phyloP scores from a whole-genome alignment of 2,329 filamentous ascomycete species.

The Cytospora mali region DNA sequence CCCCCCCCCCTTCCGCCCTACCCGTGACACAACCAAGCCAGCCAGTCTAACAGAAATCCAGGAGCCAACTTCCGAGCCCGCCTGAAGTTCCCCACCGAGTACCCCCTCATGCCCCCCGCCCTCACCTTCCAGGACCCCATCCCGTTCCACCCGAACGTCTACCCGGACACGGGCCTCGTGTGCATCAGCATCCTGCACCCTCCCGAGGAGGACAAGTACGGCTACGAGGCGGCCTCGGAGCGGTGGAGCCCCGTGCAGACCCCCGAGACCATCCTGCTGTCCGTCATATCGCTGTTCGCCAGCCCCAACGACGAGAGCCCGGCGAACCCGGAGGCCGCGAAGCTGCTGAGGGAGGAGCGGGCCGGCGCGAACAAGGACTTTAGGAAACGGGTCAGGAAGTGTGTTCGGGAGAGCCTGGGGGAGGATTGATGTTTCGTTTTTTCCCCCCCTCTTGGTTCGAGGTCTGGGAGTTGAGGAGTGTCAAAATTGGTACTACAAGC shows the following conservation, averaged over 20 bases:
- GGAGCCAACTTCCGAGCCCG: constrained; percentile 90
- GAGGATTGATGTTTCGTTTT: constrained; percentile 58
- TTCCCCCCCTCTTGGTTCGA: too few species aligned
- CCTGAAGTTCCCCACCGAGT: constrained; percentile 80
- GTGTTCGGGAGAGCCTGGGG: constrained; percentile 79
- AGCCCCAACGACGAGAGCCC: constrained; percentile 95
- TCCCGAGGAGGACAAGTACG: constrained; percentile 89
- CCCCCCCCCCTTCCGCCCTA: not conserved
- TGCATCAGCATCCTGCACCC: constrained; percentile 98
- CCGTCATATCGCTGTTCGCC: constrained; percentile 88
- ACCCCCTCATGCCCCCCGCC: constrained; percentile 84
- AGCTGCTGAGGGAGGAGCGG: constrained; percentile 79
- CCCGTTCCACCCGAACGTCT: constrained; percentile 93
- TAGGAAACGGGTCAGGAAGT: constrained; percentile 73
- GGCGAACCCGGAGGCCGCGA: constrained; percentile 91
- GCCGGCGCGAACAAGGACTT: constrained; percentile 69
- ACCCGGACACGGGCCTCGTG: constrained; percentile 74
- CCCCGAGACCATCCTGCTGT: constrained; percentile 90
- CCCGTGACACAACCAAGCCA: too few species aligned
- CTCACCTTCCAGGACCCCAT: constrained; percentile 85
- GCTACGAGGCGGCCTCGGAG: constrained; percentile 88
- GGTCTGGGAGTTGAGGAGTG: too few species aligned
- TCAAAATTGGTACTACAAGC: too few species aligned
- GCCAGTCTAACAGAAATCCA: too few species aligned
- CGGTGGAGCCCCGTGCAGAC: constrained; percentile 95